Conservation (phyloP, 1,284 basidiomycete genomes). For the Ustilago trichophora region DNA sequence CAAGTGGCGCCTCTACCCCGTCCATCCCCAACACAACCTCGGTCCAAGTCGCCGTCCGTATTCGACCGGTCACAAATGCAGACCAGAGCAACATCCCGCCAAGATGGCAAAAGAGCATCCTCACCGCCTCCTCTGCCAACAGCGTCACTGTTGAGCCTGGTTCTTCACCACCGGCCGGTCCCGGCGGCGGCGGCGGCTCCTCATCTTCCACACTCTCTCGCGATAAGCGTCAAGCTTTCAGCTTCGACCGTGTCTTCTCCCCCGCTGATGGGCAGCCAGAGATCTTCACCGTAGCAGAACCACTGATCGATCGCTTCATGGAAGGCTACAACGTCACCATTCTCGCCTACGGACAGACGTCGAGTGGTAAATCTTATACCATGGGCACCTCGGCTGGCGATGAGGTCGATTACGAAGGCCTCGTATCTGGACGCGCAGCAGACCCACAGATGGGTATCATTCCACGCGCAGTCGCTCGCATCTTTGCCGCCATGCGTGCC, state of each 20-base stretch:
- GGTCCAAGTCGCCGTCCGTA: conserved; percentile 76
- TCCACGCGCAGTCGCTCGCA: conserved; percentile 89
- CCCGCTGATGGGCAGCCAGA: conserved; percentile 83
- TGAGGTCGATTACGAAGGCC: conserved; percentile 50
- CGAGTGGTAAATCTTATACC: conserved; percentile 94
- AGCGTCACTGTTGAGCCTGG: conserved; percentile 54
- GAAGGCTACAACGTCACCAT: conserved; percentile 98
- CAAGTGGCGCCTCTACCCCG: conserved; percentile 34
- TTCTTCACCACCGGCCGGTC: conserved; percentile 36
- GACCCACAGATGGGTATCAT: conserved; percentile 77
- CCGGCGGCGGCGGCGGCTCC: conserved; percentile 69
- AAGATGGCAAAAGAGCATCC: conserved; percentile 88
- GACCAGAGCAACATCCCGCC: conserved; percentile 82
- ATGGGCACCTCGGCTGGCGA: conserved; percentile 72
- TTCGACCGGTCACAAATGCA: conserved; percentile 84
- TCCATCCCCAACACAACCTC: conserved; percentile 24
- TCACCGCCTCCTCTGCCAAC: conserved; percentile 71
- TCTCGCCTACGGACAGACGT: conserved; percentile 96
- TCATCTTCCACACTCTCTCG: conserved; percentile 64
- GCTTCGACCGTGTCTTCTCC: conserved; percentile 91
- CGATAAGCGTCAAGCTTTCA: conserved; percentile 79
- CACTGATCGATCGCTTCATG: conserved; percentile 87
- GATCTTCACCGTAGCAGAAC: conserved; percentile 84
- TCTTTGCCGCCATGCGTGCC: conserved; percentile 77
- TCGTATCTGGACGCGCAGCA: conserved; percentile 48